These are phyloP conservation scores for Fusarium pilosicola DNA, from an alignment of 2,329 filamentous ascomycete species.

Conservation along the genomic window DNA sequence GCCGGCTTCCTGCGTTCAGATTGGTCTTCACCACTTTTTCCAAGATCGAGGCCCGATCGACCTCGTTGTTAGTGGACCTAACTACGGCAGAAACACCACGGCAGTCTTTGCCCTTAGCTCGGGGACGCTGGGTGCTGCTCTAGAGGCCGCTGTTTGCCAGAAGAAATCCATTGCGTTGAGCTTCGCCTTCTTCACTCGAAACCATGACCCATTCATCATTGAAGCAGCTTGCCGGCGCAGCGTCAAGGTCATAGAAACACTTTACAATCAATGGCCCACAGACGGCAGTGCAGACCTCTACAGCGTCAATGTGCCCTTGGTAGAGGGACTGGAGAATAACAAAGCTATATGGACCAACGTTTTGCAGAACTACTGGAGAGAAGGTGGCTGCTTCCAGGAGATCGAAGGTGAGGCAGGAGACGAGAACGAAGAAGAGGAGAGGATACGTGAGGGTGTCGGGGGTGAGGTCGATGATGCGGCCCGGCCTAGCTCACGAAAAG, in stretches of 20 bases:
- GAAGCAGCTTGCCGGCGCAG: slow-evolving; percentile 78
- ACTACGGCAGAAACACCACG: slow-evolving; percentile 85
- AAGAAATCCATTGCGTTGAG: slow-evolving; percentile 81
- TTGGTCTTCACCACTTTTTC: slow-evolving; percentile 84
- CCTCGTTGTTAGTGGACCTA: slow-evolving; percentile 81
- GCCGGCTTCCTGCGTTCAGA: slow-evolving; percentile 83
- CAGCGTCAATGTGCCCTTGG: slow-evolving; percentile 87
- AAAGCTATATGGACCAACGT: slow-evolving; percentile 87
- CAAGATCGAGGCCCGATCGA: slow-evolving; percentile 76
- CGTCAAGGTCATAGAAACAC: slow-evolving; percentile 80
- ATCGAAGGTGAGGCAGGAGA: slow-evolving; percentile 73
- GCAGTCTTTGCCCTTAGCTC: slow-evolving; percentile 81
- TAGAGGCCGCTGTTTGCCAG: slow-evolving; percentile 79
- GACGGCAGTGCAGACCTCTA: slow-evolving; percentile 82
- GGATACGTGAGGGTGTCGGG: slow-evolving; percentile 74
- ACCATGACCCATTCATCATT: slow-evolving; percentile 86
- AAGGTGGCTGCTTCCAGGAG: slow-evolving; percentile 88
- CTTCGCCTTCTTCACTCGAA: slow-evolving; percentile 88
- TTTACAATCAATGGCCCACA: slow-evolving; percentile 77
- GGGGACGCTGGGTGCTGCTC: slow-evolving; percentile 79
- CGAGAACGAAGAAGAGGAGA: slow-evolving; percentile 76
- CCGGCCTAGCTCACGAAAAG: slow-evolving; percentile 43
- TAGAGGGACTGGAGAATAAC: slow-evolving; percentile 75
- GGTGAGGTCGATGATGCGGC: slow-evolving; percentile 55
- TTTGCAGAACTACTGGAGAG: slow-evolving; percentile 89